Evolutionary conservation across 805 yeast genomes (phyloP).

Genomic region (Ogataea paraovalis): DNA sequence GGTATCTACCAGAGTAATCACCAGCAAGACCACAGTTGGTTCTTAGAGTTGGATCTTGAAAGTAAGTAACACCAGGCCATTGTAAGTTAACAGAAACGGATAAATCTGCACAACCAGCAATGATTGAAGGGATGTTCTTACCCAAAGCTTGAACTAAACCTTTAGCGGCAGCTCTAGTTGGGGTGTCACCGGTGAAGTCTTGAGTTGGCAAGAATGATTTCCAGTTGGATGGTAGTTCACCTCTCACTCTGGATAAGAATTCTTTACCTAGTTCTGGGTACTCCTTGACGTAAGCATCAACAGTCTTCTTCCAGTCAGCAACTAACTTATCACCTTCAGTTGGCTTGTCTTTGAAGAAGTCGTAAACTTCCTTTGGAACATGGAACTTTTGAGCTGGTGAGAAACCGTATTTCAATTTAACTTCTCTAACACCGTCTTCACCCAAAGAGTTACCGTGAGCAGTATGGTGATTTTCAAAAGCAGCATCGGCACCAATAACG

Average conservation of each 20-base stretch:
- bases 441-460: conserved; percentile 97
- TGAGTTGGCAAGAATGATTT: conserved; percentile 72
- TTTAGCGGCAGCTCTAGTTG: conserved; percentile 94
- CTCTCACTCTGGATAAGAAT: conserved; percentile 67
- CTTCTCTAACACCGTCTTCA: conserved; percentile 84
- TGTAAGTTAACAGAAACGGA: conserved; percentile 90
- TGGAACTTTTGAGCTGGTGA: conserved; percentile 77
- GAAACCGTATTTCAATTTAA: conserved; percentile 81
- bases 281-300: conserved; percentile 57
- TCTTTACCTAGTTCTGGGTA: conserved; percentile 79
- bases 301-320: conserved; percentile 66
- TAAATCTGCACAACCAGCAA: conserved; percentile 98
- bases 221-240: conserved; percentile 85
- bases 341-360: conserved; percentile 56
- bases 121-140: conserved; percentile 59
- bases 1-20: conserved; percentile 85
- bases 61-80: conserved; percentile 77
- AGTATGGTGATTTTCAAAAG: conserved; percentile 76
- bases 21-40: conserved; percentile 54
- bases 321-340: conserved; percentile 63
- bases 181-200: conserved; percentile 81
- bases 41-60: conserved; percentile 75
- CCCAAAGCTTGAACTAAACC: conserved; percentile 59
- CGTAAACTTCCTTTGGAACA: conserved; percentile 81
- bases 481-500: conserved; percentile 90